Conservation (phyloP, 768 basidiomycete species). For the Russula olivacea region DNA sequence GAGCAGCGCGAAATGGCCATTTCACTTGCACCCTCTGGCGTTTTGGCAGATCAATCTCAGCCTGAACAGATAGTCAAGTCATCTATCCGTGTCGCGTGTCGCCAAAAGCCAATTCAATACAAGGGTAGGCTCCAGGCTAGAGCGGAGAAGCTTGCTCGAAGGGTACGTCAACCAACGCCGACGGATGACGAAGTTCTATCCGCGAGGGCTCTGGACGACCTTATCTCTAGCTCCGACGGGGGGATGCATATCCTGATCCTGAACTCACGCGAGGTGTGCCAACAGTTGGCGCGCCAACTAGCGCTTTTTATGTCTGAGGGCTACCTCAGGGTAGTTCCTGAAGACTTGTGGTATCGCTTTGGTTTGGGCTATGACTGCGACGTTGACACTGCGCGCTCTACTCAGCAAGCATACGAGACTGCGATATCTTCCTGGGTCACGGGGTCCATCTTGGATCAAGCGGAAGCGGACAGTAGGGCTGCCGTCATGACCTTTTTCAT, state of each 20-base stretch:
- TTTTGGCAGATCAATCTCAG: neutral
- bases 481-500: slow-evolving; percentile 16
- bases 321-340: slow-evolving; percentile 13
- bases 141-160: slow-evolving; percentile 4
- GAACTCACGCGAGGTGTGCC: slow-evolving; percentile 14
- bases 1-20: slow-evolving; percentile 13
- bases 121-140: slow-evolving; percentile 3
- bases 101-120: slow-evolving; percentile 11
- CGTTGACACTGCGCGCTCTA: slow-evolving; percentile 3
- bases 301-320: slow-evolving; percentile 22
- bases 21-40: slow-evolving; percentile 3
- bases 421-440: slow-evolving; percentile 16
- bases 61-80: neutral
- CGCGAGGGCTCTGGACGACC: slow-evolving; percentile 7
- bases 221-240: neutral
- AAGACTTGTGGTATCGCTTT: slow-evolving; percentile 17
- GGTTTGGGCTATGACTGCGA: slow-evolving; percentile 1
- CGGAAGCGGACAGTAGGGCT: slow-evolving; percentile 12
- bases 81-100: slow-evolving; percentile 5
- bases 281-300: slow-evolving; percentile 17
- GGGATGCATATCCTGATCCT: slow-evolving; percentile 7
- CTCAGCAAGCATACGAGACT: slow-evolving; percentile 18
- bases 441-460: slow-evolving; percentile 9
- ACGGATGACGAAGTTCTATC: slow-evolving; percentile 3
- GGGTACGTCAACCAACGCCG: slow-evolving; percentile 1